Evolutionary conservation across 2,329 filamentous ascomycete species (phyloP).

Genomic region (Verticillium isaacii): DNA sequence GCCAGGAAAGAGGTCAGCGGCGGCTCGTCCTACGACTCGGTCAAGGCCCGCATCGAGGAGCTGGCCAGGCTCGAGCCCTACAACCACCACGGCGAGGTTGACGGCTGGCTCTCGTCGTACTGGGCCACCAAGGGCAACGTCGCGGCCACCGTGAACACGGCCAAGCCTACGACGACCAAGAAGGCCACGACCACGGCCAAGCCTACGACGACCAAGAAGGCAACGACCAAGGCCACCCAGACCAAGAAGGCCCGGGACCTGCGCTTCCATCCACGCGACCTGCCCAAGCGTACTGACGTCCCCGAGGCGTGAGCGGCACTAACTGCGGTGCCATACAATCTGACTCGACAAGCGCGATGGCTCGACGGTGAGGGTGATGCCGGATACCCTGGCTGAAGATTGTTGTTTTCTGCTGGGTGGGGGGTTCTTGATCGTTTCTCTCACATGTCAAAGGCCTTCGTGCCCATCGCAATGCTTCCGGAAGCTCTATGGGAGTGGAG

Average conservation of each 20-base stretch:
- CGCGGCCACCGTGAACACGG: background rate
- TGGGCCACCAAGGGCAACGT: constrained; percentile 16
- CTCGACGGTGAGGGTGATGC: background rate
- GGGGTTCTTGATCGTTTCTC: too few species aligned
- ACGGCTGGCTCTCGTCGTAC: constrained; percentile 23
- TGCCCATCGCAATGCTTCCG: background rate
- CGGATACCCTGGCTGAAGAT: too few species aligned
- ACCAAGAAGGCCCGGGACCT: constrained; percentile 2
- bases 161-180: constrained; percentile 1
- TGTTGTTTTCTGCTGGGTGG: too few species aligned
- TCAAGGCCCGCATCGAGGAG: constrained; percentile 22
- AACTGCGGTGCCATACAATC: background rate
- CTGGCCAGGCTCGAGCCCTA: constrained; percentile 28
- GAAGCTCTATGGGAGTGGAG: background rate
- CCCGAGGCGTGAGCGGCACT: constrained; percentile 1
- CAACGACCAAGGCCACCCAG: background rate
- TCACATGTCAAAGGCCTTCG: background rate
- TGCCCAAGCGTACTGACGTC: constrained; percentile 4
- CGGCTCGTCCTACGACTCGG: constrained; percentile 19
- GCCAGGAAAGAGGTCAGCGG: constrained; percentile 21
- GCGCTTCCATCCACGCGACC: constrained; percentile 1
- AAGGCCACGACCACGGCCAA: background rate
- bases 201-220: background rate
- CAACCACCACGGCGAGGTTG: constrained; percentile 23
- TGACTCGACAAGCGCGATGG: background rate